A percentile compares a stretch with the other conserved stretches of the same genome.
These are phyloP conservation scores for Teratosphaeria epicoccoides DNA, from an alignment of 2,329 filamentous ascomycete species.

Conservation along the genomic window DNA sequence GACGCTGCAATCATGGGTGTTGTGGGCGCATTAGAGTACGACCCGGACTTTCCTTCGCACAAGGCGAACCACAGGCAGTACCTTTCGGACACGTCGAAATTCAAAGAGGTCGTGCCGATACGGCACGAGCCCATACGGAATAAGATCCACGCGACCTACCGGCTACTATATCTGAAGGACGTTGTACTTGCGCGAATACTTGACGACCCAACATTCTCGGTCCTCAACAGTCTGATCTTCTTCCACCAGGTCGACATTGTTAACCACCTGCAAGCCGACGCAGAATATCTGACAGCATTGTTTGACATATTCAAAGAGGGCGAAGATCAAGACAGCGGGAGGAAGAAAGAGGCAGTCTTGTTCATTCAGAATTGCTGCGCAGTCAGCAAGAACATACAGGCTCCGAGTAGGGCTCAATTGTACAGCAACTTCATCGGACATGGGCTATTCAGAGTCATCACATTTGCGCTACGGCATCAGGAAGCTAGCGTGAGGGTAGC, in stretches of 20 bases:
- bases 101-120: constrained; percentile 92
- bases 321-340: constrained; percentile 32
- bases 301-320: constrained; percentile 72
- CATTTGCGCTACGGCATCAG: constrained; percentile 75
- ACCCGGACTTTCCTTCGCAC: constrained; percentile 93
- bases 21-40: constrained; percentile 92
- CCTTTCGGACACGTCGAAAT: constrained; percentile 76
- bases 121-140: constrained; percentile 68
- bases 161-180: constrained; percentile 92
- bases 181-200: constrained; percentile 94
- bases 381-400: constrained; percentile 89
- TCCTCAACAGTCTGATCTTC: constrained; percentile 95
- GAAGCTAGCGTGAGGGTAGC: constrained; percentile 82
- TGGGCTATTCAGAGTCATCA: constrained; percentile 80
- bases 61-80: constrained; percentile 96
- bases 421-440: constrained; percentile 85
- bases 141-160: constrained; percentile 95
- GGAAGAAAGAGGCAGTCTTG: constrained; percentile 70
- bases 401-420: constrained; percentile 64
- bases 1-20: constrained; percentile 85
- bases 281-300: constrained; percentile 66
- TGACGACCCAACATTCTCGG: constrained; percentile 94
- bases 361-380: constrained; percentile 95
- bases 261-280: constrained; percentile 79
- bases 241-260: constrained; percentile 99